Base-by-base conservation (phyloP, 805 yeast species). In the Maudiozyma saulgeensis region DNA sequence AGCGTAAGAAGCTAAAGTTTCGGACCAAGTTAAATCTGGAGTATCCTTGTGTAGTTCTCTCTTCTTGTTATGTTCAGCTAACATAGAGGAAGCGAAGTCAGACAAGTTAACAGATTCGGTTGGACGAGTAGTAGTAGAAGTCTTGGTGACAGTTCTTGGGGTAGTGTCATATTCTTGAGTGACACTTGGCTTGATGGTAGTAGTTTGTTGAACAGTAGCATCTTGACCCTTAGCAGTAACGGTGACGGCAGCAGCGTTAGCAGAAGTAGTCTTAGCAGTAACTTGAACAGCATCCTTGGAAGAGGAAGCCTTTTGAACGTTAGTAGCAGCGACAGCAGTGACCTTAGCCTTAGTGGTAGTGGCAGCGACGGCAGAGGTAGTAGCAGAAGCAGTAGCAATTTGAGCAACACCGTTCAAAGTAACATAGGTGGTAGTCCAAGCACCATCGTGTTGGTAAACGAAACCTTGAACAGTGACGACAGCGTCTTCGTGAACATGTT, bases 21-120 rank as follows among this genome's bases (percentile, higher is more conserved):
- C 58, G 49, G 71, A 72, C 86, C 86, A 81, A 7, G 70, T 56
- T 54, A 81, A 64, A 11, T 67, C 63, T 11, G 68, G 66, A 13
- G 52, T 53, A 31, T 50, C 44, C n/a, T 49, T 32, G 25, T 53
- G 56, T 42, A 56, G 49, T 32, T 77, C 71, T 68, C 85, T 72
- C 65, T 77, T 76, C 42, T 64, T 54, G 70, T 85, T 85, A 72
- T 84, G 91, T 54, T 74, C 79, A 49, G 68, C 70, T 51, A 86
- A 71, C 54, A 84, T 77, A 34, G 66, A 61, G 1, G 54, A 44
- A 12, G 61, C 62, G 55, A 60, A 58, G 54, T 52, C 61, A 47
- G 62, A 56, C 44, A 55, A 43, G 18, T 45, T 35, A 12, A 48
- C 26, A 25, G 53, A 48, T 13, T 57, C 34, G 15, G 58, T 31